These are phyloP conservation scores for Tylopilus balloui DNA, from an alignment of 768 basidiomycete species.

Conservation along the genomic window DNA sequence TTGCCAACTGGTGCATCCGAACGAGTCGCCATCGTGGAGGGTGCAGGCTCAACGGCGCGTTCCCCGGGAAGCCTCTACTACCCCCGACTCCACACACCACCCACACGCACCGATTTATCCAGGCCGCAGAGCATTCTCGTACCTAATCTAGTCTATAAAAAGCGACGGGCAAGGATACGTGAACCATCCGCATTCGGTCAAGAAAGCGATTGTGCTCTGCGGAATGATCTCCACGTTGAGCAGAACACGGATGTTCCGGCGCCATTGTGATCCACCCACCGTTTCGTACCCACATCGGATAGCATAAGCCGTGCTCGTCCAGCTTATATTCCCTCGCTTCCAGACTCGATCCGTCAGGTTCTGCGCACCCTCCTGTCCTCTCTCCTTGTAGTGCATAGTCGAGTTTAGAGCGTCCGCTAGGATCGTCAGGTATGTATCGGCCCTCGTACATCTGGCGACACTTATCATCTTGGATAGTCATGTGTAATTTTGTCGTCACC, in stretches of 20 bases:
- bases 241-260: slow-evolving; percentile 1
- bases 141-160: slow-evolving; percentile 3
- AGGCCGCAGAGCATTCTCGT: background rate
- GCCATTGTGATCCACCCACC: slow-evolving; percentile 6
- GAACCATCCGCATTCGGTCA: slow-evolving; percentile 9
- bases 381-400: background rate
- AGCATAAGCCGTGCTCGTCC: slow-evolving; percentile 8
- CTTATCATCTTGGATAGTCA: slow-evolving; percentile 7
- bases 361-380: background rate
- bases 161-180: background rate
- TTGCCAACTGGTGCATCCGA: too few species aligned
- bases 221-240: slow-evolving; percentile 7
- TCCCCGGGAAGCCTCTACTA: too few species aligned
- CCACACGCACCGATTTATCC: slow-evolving; percentile 5
- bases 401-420: too few species aligned
- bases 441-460: background rate
- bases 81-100: background rate
- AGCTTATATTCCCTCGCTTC: background rate
- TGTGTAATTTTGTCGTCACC: slow-evolving; percentile 30
- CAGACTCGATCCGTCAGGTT: background rate
- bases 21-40: too few species aligned
- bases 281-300: background rate
- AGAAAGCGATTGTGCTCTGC: slow-evolving; percentile 9
- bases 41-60: too few species aligned
- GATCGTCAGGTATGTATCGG: background rate